Base-by-base conservation (phyloP, 2,329 filamentous ascomycete genomes). In the Paradendryphiella salina region DNA sequence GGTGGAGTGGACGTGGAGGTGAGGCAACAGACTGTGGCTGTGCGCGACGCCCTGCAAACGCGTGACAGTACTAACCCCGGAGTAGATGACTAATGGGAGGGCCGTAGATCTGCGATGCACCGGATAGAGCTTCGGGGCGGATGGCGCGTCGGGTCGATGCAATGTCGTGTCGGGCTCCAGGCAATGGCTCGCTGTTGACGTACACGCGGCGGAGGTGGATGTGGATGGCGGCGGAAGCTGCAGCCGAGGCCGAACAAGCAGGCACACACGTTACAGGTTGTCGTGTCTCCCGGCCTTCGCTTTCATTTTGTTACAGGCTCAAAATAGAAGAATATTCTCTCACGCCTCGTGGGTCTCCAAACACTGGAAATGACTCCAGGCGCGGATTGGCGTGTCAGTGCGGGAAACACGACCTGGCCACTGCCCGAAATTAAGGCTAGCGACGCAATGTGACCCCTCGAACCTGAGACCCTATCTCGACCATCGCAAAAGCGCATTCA, bases 1-100 rank as follows among this genome's bases (percentile, higher is more conserved):
- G 18, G 18, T 34, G 20, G 10, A 28, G 20, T 8, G 38, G 14
- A 28, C 11, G 28, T n/a, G 41, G 42, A 29, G 50, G 28, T 50
- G 54, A 57, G 56, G 44, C 50, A 37, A 34, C 23, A 40, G 35
- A 47, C 34, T 46, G 60, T 66, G 65, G 65, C 66, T 60, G 65
- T 67, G 66, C 60, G 38, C 36, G 8, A n/a, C 11, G 34, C 28
- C 11, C 42, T 39, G 40, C 48, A 36, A 15, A 41, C 40, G 49
- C 20, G 14, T 10, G 34, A n/a, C 26, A 36, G 20, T 3, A 20
- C 5, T 3, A 3, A 20, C 20, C 5, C 20, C 5, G 20, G 3
- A 20, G 2, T 23, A 7, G 10, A 26, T 26, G 23, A 26, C 23
- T 26, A 26, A 26, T 3, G 23, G 21, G 2, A 23, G 23, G 39